Evolutionary conservation across 805 yeast genomes (phyloP), one percentile per base, ranked within the genome.

Genomic region (Spathaspora passalidarum): DNA sequence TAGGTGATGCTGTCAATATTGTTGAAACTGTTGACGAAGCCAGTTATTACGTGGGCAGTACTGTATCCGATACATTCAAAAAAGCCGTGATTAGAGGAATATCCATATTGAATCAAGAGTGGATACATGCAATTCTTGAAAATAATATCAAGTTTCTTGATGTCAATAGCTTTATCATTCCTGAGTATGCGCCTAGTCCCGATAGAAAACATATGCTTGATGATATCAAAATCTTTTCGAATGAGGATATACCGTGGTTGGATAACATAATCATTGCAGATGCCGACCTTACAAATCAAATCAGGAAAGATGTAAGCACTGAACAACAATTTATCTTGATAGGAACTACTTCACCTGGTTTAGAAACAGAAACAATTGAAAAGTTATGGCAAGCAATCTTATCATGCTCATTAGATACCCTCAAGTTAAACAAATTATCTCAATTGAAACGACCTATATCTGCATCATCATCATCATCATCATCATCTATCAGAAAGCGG

Each of bases 1-100:
- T n/a, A 13, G 22, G 38, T 19, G 6, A 13, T 13, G 22, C 6
- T 17, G 22, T 64, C 5, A 41, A 62, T 6, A 37, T 55, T 5
- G 50, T 60, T 4, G 48, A 45, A 2, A 49, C 55, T 25, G 53
- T 59, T 2, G 20, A 38, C 2, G 4, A 22, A 2, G 66, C 67
- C 0, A 59, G 65, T 3, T 64, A 64, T 43, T 60, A 53, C 43
- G 49, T 56, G 22, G 47, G 62, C 0, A 42, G 46, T 18, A 25
- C 13, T 25, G 34, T n/a, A n/a, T 29, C 49, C 25, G 49, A 44
- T 22, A 38, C 48, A 11, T 40, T 59, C n/a, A 56, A 53, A 25
- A 44, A 59, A 16, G 61, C 69, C 3, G 46, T 67, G 22, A 59
- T 61, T 53, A 51, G 62, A 14, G 67, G 61, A 0, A 39, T 65